A percentile compares a stretch with the other conserved stretches of the same genome.
Evolutionary conservation across 352 stramenopile species (phyloP).

Genomic region (Phytopythium litorale): DNA sequence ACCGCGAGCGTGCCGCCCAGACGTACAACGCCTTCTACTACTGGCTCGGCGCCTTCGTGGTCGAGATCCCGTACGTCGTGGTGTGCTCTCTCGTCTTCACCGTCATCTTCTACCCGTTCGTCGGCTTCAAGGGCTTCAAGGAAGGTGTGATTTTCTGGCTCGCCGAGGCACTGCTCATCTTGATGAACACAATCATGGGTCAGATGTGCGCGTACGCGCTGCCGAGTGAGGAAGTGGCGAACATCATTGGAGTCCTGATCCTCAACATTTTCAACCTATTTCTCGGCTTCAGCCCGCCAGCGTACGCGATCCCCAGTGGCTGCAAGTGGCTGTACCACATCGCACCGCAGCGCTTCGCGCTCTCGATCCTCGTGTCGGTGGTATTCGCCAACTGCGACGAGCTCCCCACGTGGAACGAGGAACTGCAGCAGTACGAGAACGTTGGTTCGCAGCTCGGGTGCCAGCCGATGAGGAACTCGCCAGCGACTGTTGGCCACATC

Average conservation of each 20-base stretch:
- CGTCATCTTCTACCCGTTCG: slow-evolving; percentile 22
- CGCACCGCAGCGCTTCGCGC: slow-evolving; percentile 8
- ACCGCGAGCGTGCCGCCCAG: slow-evolving; percentile 75
- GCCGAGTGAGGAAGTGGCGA: slow-evolving; percentile 22
- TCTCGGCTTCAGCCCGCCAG: slow-evolving; percentile 26
- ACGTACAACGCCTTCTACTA: slow-evolving; percentile 82
- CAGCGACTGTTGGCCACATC: too few species aligned
- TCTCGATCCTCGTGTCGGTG: slow-evolving; percentile 19
- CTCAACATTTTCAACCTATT: slow-evolving; percentile 31
- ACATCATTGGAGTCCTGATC: slow-evolving; percentile 24
- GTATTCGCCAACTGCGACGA: slow-evolving; percentile 20
- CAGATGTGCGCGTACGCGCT: slow-evolving; percentile 23
- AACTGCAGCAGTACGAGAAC: neutral
- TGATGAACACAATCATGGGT: slow-evolving; percentile 29
- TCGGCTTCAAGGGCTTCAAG: slow-evolving; percentile 8
- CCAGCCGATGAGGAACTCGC: too few species aligned
- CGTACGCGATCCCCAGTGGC: slow-evolving; percentile 12
- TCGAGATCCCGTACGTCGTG: slow-evolving; percentile 47
- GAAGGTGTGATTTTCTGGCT: slow-evolving; percentile 22
- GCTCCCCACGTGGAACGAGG: neutral
- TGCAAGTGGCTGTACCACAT: slow-evolving; percentile 2
- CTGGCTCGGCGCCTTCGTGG: slow-evolving; percentile 34
- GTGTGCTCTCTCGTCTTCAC: slow-evolving; percentile 19
- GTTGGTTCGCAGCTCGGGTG: too few species aligned
- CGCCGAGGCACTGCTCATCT: slow-evolving; percentile 14